phyloP scores from a whole-genome alignment of 1,284 basidiomycete species.

The Cryptococcus sp. region DNA sequence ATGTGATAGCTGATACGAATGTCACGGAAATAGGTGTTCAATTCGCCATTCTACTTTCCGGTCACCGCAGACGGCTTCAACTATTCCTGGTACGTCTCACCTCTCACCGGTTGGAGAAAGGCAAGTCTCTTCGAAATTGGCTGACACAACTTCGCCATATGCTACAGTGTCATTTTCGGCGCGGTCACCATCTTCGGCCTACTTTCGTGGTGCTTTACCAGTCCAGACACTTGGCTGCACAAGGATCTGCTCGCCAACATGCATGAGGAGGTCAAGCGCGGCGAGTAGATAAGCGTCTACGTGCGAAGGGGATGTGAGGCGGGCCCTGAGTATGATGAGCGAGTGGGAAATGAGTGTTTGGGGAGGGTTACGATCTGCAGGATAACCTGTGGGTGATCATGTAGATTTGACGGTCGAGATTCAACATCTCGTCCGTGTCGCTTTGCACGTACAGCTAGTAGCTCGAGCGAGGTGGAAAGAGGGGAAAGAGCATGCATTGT shows the following conservation, averaged over 20 bases:
- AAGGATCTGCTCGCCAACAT: slow-evolving; percentile 1
- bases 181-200: slow-evolving; percentile 10
- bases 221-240: slow-evolving; percentile 8
- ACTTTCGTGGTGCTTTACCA: slow-evolving; percentile 5
- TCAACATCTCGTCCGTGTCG: too few relatives aligned
- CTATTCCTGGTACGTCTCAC: slow-evolving; percentile 46
- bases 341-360: background rate
- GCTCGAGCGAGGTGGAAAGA: too few relatives aligned
- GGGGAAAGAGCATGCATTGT: too few relatives aligned
- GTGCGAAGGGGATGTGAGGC: too few relatives aligned
- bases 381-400: too few relatives aligned
- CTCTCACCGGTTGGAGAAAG: too few relatives aligned
- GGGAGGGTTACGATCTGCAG: too few relatives aligned
- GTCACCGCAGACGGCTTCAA: slow-evolving; percentile 72
- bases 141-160: background rate
- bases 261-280: slow-evolving; percentile 1
- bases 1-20: background rate
- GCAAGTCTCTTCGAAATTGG: background rate
- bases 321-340: background rate
- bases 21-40: background rate
- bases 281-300: background rate
- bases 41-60: slow-evolving; percentile 78
- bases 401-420: too few relatives aligned
- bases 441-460: too few relatives aligned
- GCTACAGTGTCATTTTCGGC: slow-evolving; percentile 5